These are phyloP conservation scores for Colletotrichum nymphaeae DNA, from an alignment of 2,329 filamentous ascomycete genomes.

Conservation along the genomic window DNA sequence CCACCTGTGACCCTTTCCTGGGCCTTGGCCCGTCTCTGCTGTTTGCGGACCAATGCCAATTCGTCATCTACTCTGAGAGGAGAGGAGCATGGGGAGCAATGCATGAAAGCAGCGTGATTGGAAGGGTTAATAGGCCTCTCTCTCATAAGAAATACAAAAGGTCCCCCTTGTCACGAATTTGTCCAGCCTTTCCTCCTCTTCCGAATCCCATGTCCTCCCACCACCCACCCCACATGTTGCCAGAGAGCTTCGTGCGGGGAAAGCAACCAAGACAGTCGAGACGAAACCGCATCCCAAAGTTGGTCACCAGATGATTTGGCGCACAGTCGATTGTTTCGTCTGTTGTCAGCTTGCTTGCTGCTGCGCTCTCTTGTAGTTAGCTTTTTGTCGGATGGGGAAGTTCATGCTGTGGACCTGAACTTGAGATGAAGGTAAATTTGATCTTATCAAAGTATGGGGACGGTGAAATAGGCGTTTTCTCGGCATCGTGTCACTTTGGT, in stretches of 20 bases:
- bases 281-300: not conserved
- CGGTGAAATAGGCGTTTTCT: not conserved
- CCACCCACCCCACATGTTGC: conserved; percentile 28
- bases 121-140: conserved; percentile 23
- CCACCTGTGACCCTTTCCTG: conserved; percentile 2
- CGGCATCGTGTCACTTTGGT: not conserved
- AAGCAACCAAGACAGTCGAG: not conserved
- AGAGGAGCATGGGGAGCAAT: not conserved
- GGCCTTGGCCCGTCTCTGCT: not conserved
- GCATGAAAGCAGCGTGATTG: conserved; percentile 21
- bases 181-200: not conserved
- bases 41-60: conserved; percentile 29
- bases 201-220: not conserved
- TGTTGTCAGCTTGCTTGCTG: not conserved
- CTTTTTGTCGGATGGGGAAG: not conserved
- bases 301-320: not conserved
- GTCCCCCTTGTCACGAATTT: not conserved
- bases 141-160: not conserved
- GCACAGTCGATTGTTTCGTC: conserved; percentile 1
- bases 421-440: not conserved
- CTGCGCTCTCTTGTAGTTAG: not conserved
- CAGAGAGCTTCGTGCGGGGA: conserved; percentile 35
- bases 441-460: not conserved
- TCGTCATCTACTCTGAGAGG: conserved; percentile 11
- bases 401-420: not conserved